Evolutionary conservation across 1,284 basidiomycete species (phyloP), one percentile per base, ranked within the genome.

Genomic region (Phellinidium pouzarii): DNA sequence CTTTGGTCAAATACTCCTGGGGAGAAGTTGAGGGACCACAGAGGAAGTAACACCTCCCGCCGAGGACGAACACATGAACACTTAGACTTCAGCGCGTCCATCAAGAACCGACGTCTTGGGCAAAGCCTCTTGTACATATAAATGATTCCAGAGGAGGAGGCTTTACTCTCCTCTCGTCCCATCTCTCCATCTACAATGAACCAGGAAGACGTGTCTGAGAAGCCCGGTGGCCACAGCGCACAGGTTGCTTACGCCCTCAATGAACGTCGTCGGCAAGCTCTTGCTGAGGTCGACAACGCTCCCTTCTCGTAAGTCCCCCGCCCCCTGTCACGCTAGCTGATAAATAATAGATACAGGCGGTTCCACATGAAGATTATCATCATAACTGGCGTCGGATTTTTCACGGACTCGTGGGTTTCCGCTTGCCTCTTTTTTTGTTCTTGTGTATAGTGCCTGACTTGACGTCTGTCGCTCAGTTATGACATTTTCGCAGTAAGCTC

Each of bases 381-480:
- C 45, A 84, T 90, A 3, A 85, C 87, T 1, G 85, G 87, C 58
- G 82, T 84, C 9, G 88, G 87, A 31, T 90, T 91, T 73, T 91
- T 89, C 71, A 88, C 87, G 40, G 87, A 88, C 68, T 84, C 85
- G 78, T 87, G 62, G 64, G 81, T 44, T 54, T 52, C 31, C 40
- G 26, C 31, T 36, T 27, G 57, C 59, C 1, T 11, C 23, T 42
- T 19, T 41, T 37, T 46, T 20, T 14, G n/a, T 3, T 2, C 20
- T 26, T 14, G 3, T 42, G 6, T 31, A 47, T n/a, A n/a, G n/a
- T n/a, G n/a, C 8, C n/a, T 36, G 4, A 8, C 34, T 4, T 23
- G 37, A 37, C 14, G 9, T 17, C 22, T 26, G 27, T 44, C 36
- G 22, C 45, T 4, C 52, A 72, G 71, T 52, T 74, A 75, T 55